Percentiles rank a stretch among this genome's conserved stretches.
Evolutionary conservation across 2,329 filamentous ascomycete species (phyloP).

Genomic region (Pseudogymnoascus sp.): DNA sequence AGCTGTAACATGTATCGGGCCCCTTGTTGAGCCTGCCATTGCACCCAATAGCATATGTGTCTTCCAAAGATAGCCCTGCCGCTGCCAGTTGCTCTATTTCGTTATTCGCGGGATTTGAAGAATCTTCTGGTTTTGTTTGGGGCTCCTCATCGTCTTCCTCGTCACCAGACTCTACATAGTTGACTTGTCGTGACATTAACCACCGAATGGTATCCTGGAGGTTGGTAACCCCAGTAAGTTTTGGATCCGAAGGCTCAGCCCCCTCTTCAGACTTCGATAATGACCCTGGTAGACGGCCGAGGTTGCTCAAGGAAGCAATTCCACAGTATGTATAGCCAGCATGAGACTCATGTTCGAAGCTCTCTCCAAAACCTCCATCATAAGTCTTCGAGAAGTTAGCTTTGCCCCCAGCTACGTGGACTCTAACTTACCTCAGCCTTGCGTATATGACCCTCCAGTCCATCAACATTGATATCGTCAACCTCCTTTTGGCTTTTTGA

Average conservation of each 20-base stretch:
- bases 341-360: constrained; percentile 27
- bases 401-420: neutral
- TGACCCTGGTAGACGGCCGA: constrained; percentile 33
- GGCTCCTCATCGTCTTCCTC: constrained; percentile 36
- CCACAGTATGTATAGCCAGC: constrained; percentile 86
- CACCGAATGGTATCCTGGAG: constrained; percentile 37
- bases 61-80: constrained; percentile 15
- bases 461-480: constrained; percentile 66
- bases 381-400: constrained; percentile 21
- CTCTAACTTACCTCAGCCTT: constrained; percentile 43
- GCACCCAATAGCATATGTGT: constrained; percentile 54
- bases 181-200: constrained; percentile 56
- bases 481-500: constrained; percentile 45
- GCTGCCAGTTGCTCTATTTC: neutral
- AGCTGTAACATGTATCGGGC: constrained; percentile 91
- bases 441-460: constrained; percentile 61
- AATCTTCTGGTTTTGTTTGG: constrained; percentile 30
- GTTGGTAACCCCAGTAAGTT: constrained; percentile 29
- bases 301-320: constrained; percentile 64
- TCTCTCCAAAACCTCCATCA: constrained; percentile 27
- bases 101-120: constrained; percentile 17
- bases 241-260: constrained; percentile 15
- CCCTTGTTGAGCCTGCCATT: constrained; percentile 88
- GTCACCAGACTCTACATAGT: constrained; percentile 40
- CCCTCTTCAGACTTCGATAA: neutral